Conservation (phyloP, 2,329 filamentous ascomycete species). For the Metarhizium humberi region DNA sequence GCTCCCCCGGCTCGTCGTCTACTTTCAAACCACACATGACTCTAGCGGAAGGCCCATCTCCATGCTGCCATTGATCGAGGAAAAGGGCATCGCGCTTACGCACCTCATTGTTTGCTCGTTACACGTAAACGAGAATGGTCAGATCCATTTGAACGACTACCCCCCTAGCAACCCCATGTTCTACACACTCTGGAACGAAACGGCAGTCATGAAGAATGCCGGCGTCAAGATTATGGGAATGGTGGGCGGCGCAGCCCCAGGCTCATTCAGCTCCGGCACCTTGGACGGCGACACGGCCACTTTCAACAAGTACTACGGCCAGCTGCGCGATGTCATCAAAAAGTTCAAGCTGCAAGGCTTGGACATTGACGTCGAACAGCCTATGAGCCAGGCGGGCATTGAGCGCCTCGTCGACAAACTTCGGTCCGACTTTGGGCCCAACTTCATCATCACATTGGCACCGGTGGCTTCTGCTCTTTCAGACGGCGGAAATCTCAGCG, state of each 20-base stretch:
- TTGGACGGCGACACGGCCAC: slow-evolving; percentile 45
- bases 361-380: slow-evolving; percentile 70
- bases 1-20: slow-evolving; percentile 33
- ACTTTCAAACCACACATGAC: slow-evolving; percentile 38
- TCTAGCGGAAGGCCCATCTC: slow-evolving; percentile 32
- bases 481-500: slow-evolving; percentile 52
- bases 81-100: slow-evolving; percentile 41
- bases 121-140: slow-evolving; percentile 60
- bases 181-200: slow-evolving; percentile 67
- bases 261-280: slow-evolving; percentile 43
- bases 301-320: slow-evolving; percentile 64
- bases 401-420: slow-evolving; percentile 57
- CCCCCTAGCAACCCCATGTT: slow-evolving; percentile 54
- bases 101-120: slow-evolving; percentile 78
- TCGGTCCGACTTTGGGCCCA: slow-evolving; percentile 54
- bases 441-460: slow-evolving; percentile 68
- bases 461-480: slow-evolving; percentile 66
- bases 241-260: slow-evolving; percentile 72
- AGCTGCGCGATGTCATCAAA: slow-evolving; percentile 54
- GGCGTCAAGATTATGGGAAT: slow-evolving; percentile 75
- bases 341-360: slow-evolving; percentile 54
- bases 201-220: slow-evolving; percentile 55
- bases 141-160: slow-evolving; percentile 70
- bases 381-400: slow-evolving; percentile 55
- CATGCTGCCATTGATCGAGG: slow-evolving; percentile 33